A percentile compares a stretch with the other conserved stretches of the same genome.
These are phyloP conservation scores for Hanseniaspora thailandica DNA, from an alignment of 805 yeast genomes.

Conservation along the genomic window DNA sequence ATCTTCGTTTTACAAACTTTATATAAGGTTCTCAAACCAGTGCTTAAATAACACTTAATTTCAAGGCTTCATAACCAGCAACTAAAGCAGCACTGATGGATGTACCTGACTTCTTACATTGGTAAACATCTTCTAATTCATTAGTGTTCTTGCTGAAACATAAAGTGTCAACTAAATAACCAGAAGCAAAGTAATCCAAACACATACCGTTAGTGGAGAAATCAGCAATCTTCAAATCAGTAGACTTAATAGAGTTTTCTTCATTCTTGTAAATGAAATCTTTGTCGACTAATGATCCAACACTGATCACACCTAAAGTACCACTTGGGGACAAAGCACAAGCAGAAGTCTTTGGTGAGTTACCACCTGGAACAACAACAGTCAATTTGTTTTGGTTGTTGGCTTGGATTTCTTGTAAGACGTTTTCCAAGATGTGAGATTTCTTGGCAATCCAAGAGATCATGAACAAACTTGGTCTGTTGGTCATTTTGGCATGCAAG, in stretches of 20 bases:
- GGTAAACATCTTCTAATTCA: background rate
- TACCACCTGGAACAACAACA: slow-evolving; percentile 42
- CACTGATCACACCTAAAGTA: slow-evolving; percentile 20
- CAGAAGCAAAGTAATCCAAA: slow-evolving; percentile 6
- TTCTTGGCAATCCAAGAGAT: slow-evolving; percentile 32
- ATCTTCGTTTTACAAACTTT: too few species aligned
- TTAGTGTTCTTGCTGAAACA: background rate
- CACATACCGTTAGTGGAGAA: slow-evolving; percentile 1
- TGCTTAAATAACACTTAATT: background rate
- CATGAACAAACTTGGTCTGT: slow-evolving; percentile 32
- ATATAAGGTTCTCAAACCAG: background rate
- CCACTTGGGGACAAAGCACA: slow-evolving; percentile 40
- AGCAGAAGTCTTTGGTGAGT: slow-evolving; percentile 32
- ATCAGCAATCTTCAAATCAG: background rate
- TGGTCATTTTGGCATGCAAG: slow-evolving; percentile 24
- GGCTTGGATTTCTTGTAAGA: slow-evolving; percentile 31
- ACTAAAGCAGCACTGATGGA: slow-evolving; percentile 4
- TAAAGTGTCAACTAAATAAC: slow-evolving; percentile 1
- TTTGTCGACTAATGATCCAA: background rate
- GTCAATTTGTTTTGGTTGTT: slow-evolving; percentile 33
- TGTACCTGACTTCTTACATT: slow-evolving; percentile 7
- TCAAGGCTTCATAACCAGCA: slow-evolving; percentile 1
- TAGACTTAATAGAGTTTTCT: background rate
- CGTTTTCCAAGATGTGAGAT: slow-evolving; percentile 35
- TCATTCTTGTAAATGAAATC: background rate